Base-by-base conservation (phyloP, 1,284 basidiomycete species). In the Apiotrichum siamense region DNA sequence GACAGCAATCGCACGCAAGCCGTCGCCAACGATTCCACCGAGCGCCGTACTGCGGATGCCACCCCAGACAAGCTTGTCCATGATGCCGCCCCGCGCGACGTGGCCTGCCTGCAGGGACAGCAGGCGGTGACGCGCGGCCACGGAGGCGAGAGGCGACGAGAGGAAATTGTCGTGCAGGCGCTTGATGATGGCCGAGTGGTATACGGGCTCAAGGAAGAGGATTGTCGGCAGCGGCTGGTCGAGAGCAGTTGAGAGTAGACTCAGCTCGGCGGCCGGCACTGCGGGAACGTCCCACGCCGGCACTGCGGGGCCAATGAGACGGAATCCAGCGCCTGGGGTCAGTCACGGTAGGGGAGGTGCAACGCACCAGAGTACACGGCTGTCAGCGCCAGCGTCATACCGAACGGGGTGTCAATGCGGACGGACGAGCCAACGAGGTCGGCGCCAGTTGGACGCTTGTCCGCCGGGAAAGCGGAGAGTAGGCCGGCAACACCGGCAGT, bases 401-500 rank as follows among this genome's bases (percentile, higher is more conserved):
- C 73, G 25, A 74, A 60, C 1, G 73, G 72, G 20, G 67, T 64
- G 43, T 64, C 58, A 9, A 75, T 52, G n/a, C 58, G 55, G 11
- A 72, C 47, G 17, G 59, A 57, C 31, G 60, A 66, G 4, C 61
- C 70, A 4, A 74, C 62, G 11, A 63, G 56, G 54, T 75, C 73
- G 17, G 44, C 49, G 1, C 60, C 44, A 1, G 65, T 61, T 0
- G 72, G 73, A 17, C 73, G 63, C 51, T 74, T 74, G 59, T 74
- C 68, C 0, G 72, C 69, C 17, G 74, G 72, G 63, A 74, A 74
- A 21, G 67, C 39, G 9, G 73, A 69, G 3, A 74, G 60, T 15
- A 70, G 20, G n/a, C 64, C 66, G 2, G 72, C 67, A 7, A 74
- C 67, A 17, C 74, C 74, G 4, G 74, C 70, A 1, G 74, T 75